phyloP scores from a whole-genome alignment of 78 protist species.

The Pigoraptor vietnamica region DNA sequence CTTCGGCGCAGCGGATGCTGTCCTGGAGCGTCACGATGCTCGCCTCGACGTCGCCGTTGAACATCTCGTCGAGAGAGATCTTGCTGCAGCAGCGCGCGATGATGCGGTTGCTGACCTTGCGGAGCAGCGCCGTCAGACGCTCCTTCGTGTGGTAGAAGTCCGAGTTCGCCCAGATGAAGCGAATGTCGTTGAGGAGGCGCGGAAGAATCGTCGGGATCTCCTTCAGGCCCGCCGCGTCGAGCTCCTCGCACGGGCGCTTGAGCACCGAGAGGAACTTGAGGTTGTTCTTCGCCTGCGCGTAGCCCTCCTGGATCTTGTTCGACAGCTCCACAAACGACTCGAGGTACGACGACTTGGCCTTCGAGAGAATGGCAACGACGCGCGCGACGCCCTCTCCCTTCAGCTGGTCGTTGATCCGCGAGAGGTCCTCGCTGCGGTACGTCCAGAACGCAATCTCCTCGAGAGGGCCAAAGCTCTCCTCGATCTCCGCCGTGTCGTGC shows the following conservation, averaged over 20 bases:
- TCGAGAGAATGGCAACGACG: constrained; percentile 47
- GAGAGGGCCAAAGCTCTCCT: constrained; percentile 40
- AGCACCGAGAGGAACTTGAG: constrained; percentile 48
- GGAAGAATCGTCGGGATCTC: constrained; percentile 60
- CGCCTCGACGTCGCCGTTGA: constrained; percentile 46
- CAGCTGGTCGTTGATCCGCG: constrained; percentile 57
- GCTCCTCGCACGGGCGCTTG: constrained; percentile 51
- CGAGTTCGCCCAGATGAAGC: constrained; percentile 58
- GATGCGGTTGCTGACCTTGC: constrained; percentile 62
- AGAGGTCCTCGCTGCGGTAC: constrained; percentile 48
- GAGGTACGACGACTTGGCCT: constrained; percentile 6
- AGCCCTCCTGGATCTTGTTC: not conserved
- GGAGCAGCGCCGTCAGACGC: constrained; percentile 47
- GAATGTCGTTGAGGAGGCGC: constrained; percentile 34
- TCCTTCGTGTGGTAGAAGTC: constrained; percentile 52
- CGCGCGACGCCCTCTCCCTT: constrained; percentile 26
- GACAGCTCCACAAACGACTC: not conserved
- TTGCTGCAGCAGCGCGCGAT: constrained; percentile 54
- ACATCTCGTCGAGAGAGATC: constrained; percentile 57
- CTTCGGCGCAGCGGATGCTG: constrained; percentile 34
- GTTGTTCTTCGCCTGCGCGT: constrained; percentile 63
- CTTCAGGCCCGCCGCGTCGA: constrained; percentile 34
- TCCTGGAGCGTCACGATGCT: constrained; percentile 21
- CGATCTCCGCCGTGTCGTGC: constrained; percentile 24
- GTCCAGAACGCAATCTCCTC: constrained; percentile 74